Base-by-base conservation (phyloP, 805 yeast genomes). In the Yarrowia divulgata region DNA sequence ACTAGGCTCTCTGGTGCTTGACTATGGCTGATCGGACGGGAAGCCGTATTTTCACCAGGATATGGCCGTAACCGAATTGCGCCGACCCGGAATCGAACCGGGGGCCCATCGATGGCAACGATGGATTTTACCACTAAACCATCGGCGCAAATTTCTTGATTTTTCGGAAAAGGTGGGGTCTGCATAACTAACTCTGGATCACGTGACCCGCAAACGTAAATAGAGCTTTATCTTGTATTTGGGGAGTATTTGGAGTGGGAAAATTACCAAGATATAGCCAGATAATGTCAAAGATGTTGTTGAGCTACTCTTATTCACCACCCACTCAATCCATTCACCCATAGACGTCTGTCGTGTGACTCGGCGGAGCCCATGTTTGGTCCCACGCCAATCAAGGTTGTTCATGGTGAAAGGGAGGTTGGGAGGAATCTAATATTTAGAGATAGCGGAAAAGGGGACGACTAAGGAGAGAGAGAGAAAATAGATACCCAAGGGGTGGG, bases 21-120 rank as follows among this genome's bases (percentile, higher is more conserved):
- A 52, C 58, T 52, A 52, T 52, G 58, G 58, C 58, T 52, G 58
- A 52, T 52, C 58, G 58, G 58, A 52, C 58, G 58, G 58, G 58
- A 52, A 50, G 57, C 57, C 57, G 57, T 50, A 50, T 50, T 50
- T 50, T 50, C 57, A 50, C 57, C 57, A 50, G 57, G 57, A 50
- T 50, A 50, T 50, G 57, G 57, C 57, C 57, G 57, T 50, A 50
- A 50, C 57, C 57, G 10, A 50, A 50, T 34, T 54, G 60, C 60
- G 60, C 60, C 60, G 60, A 54, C 60, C 60, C 60, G 60, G 60
- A 54, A 54, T 54, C 60, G 60, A 54, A 54, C 60, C 60, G 60
- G 60, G 60, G 60, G 60, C 60, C 60, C 60, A 54, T 54, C 60
- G 60, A 54, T 54, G 60, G 60, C 60, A 54, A 54, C 60, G 60